A percentile compares a stretch with the other conserved stretches of the same genome.
Evolutionary conservation across 345 rosid species (phyloP).

Genomic region (Salix arbutifolia): DNA sequence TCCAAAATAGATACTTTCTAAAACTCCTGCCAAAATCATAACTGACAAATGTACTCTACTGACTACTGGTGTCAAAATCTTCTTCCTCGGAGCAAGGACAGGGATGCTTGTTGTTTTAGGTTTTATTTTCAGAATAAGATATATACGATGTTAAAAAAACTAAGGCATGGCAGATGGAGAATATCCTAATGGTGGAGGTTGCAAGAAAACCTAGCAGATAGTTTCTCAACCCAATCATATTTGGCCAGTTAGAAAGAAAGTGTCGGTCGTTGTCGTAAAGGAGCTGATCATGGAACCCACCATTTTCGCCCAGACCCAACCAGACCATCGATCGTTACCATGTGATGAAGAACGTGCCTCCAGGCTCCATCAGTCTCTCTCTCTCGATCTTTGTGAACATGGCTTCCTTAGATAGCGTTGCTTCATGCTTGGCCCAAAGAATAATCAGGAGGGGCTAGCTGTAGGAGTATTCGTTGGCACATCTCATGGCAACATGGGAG

Average conservation of each 20-base stretch:
- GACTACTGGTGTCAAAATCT: too few species aligned
- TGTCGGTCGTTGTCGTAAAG: not conserved
- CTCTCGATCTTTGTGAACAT: too few species aligned
- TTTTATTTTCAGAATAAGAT: too few species aligned
- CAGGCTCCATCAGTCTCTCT: too few species aligned
- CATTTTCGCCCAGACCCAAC: not conserved
- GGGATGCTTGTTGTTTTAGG: too few species aligned
- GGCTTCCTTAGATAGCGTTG: not conserved
- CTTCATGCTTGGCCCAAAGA: not conserved
- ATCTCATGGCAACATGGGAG: not conserved
- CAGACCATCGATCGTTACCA: not conserved
- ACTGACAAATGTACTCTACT: too few species aligned
- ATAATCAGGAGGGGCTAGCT: too few species aligned
- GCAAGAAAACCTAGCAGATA: not conserved
- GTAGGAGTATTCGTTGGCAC: too few species aligned
- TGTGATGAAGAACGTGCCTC: slow-evolving; percentile 1
- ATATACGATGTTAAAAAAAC: too few species aligned
- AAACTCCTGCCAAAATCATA: too few species aligned
- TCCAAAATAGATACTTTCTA: too few species aligned
- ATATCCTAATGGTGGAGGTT: not conserved
- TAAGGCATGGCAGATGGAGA: not conserved
- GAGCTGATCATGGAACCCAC: not conserved
- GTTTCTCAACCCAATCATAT: slow-evolving; percentile 15
- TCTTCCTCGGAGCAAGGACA: too few species aligned
- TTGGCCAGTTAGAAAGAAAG: slow-evolving; percentile 13